Base-by-base conservation (phyloP, 208 protist species). In the Herpetomonas tarakana region DNA sequence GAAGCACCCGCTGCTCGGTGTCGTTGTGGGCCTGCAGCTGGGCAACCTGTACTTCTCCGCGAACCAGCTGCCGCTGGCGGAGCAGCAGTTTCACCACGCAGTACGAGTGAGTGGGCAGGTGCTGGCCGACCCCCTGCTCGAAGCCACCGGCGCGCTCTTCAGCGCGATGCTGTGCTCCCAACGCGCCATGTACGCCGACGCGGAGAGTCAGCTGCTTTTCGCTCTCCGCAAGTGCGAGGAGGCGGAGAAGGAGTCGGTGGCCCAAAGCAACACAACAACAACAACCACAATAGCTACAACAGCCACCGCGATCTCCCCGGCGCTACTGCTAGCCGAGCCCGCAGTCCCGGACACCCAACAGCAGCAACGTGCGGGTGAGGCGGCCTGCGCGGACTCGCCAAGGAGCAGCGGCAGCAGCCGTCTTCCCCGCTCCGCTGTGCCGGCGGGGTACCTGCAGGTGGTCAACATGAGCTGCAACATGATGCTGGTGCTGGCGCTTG, bases 1-100 rank as follows among this genome's bases (percentile, higher is more conserved):
- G 28, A 65, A 72, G n/a, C 87, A 93, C 65, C 60, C 73, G 45
- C 66, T 80, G 26, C 70, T 93, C 45, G 74, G 62, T 44, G 78
- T 76, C 21, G 52, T 97, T 18, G 83, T 72, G 7, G 76, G 75
- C 12, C 62, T 76, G 28, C 83, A 92, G 62, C 78, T 97, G 26
- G 88, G 88, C 19, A 83, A 94, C 70, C 77, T 92, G 44, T 88
- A 92, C 74, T 74, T 95, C 26, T 76, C 87, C 28, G 88, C 81
- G 18, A 81, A 92, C 54, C 86, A 95, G 62, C 72, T 95, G 2
- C 39, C 58, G 7, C 69, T 82, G 22, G 88, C 92, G 2, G 70
- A 84, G 1, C 58, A 72, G 51, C 85, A 89, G 65, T 91, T 97
- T 26, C 66, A 75, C 19, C 65, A 74, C 47, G 58, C 78, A 22